Conservation (phyloP, 805 yeast genomes). For the Zygosaccharomyces gambellarensis region DNA sequence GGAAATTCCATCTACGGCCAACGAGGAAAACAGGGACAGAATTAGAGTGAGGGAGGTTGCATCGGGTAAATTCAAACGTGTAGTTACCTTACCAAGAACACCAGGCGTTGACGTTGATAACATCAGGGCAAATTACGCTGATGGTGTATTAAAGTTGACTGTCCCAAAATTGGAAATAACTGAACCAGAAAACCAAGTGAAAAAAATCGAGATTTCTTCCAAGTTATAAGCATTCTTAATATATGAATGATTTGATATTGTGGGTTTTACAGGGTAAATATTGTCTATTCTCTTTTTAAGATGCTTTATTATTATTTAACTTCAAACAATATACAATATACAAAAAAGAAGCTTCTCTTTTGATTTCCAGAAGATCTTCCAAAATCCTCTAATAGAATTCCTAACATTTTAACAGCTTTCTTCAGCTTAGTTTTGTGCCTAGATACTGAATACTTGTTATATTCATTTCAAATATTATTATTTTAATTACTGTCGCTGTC, state of each 20-base stretch:
- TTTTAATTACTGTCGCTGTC: background rate
- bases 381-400: too few species aligned
- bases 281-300: background rate
- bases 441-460: background rate
- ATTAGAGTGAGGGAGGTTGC: conserved; percentile 35
- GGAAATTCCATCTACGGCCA: conserved; percentile 33
- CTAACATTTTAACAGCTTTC: too few species aligned
- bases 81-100: conserved; percentile 38
- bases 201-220: conserved; percentile 31
- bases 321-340: background rate
- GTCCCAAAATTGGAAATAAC: conserved; percentile 39
- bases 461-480: background rate
- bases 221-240: background rate
- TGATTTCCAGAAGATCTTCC: too few species aligned
- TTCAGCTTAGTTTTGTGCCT: too few species aligned
- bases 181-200: conserved; percentile 20
- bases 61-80: conserved; percentile 41
- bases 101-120: conserved; percentile 40
- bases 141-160: conserved; percentile 42
- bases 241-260: background rate
- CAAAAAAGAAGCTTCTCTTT: background rate
- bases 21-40: conserved; percentile 21
- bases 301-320: too few species aligned
- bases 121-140: conserved; percentile 42
- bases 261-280: background rate